Percentiles rank a stretch among this genome's conserved stretches.
phyloP scores from a whole-genome alignment of 2,329 filamentous ascomycete genomes.

The Hypoxylon sp. region DNA sequence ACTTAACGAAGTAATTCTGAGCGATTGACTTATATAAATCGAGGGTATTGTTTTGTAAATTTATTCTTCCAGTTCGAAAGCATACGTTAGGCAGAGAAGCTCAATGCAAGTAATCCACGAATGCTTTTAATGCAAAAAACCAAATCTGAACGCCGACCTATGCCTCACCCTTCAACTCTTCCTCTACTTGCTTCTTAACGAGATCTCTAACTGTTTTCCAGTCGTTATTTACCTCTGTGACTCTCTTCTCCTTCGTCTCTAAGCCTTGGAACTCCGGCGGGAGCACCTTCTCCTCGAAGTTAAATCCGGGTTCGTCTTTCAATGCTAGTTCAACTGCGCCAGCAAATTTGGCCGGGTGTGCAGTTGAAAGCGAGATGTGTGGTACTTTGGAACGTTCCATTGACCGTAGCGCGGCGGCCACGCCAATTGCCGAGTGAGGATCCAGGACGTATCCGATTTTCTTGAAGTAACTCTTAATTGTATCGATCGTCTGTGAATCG shows the following conservation, averaged over 20 bases:
- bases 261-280: slow-evolving; percentile 87
- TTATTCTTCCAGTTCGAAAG: background rate
- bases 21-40: background rate
- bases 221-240: slow-evolving; percentile 77
- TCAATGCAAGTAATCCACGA: slow-evolving; percentile 28
- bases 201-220: slow-evolving; percentile 84
- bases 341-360: slow-evolving; percentile 95
- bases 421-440: slow-evolving; percentile 91
- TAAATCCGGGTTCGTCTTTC: slow-evolving; percentile 77
- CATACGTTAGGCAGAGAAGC: background rate
- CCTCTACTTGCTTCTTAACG: slow-evolving; percentile 80
- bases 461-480: slow-evolving; percentile 71
- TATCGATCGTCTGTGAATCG: slow-evolving; percentile 76
- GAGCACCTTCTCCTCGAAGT: slow-evolving; percentile 81
- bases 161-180: slow-evolving; percentile 67
- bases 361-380: slow-evolving; percentile 92
- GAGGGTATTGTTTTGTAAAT: slow-evolving; percentile 23
- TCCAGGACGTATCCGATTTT: slow-evolving; percentile 82
- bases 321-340: slow-evolving; percentile 87
- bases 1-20: background rate
- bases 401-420: slow-evolving; percentile 81
- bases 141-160: slow-evolving; percentile 40
- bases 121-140: slow-evolving; percentile 27
- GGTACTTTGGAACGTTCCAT: slow-evolving; percentile 68
- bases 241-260: slow-evolving; percentile 80